A percentile compares a stretch with the other conserved stretches of the same genome.
Evolutionary conservation across 2,329 filamentous ascomycete species (phyloP).

Genomic region (Huntiella savannae): DNA sequence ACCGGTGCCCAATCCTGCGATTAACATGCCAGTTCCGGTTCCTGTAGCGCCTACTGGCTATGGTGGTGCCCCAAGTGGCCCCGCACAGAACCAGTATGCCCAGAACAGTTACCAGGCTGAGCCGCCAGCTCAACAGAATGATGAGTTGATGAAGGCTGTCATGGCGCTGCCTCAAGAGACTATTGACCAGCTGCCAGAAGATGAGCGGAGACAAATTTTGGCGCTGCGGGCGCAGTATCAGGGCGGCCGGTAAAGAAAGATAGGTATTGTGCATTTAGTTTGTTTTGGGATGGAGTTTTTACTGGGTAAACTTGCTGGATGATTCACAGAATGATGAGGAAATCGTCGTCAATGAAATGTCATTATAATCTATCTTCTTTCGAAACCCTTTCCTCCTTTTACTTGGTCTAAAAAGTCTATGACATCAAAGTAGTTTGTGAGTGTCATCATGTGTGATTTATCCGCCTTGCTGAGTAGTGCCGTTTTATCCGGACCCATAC

Average conservation of each 20-base stretch:
- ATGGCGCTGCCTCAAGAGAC: constrained; percentile 61
- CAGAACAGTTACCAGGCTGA: constrained; percentile 16
- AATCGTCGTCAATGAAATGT: neutral
- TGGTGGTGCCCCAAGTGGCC: constrained; percentile 15
- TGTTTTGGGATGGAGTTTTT: constrained; percentile 3
- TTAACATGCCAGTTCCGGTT: neutral
- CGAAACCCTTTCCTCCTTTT: constrained; percentile 17
- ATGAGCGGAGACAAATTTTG: constrained; percentile 62
- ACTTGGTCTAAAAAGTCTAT: constrained; percentile 40
- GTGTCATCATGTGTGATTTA: constrained; percentile 28
- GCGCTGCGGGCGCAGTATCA: constrained; percentile 46
- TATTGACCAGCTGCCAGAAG: constrained; percentile 60
- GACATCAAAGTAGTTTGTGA: constrained; percentile 35
- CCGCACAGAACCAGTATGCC: constrained; percentile 15
- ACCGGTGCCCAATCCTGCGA: constrained; percentile 10
- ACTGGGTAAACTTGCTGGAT: neutral
- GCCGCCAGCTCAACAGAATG: constrained; percentile 31
- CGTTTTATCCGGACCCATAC: constrained; percentile 32
- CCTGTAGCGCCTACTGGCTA: neutral
- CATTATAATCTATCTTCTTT: neutral
- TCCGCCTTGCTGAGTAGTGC: constrained; percentile 37
- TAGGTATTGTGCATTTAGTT: constrained; percentile 5
- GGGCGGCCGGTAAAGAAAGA: neutral
- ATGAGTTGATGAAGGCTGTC: constrained; percentile 62
- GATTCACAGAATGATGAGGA: neutral